Base-by-base conservation (phyloP, 2,329 filamentous ascomycete species). In the Fusarium tricinctum region DNA sequence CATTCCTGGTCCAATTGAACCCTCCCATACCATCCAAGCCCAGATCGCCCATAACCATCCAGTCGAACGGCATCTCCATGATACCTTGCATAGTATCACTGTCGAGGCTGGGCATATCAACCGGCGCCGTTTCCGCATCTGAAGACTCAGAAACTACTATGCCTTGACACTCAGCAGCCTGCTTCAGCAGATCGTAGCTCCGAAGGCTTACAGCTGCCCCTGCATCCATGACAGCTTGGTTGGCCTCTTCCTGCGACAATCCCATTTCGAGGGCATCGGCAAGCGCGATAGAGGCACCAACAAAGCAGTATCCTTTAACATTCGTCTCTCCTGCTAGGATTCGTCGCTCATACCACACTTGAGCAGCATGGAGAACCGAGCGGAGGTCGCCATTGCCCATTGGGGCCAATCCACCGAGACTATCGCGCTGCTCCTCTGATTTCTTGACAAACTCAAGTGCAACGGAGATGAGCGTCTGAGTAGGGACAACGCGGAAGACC, bases 401-500 rank as follows among this genome's bases (percentile, higher is more conserved):
- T 2, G 78, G 72, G 5, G 76, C 63, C 6, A 75, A 58, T 23
- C 71, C 76, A 8, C 72, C 76, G 10, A 76, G 71, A 28, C 72
- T 76, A 26, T 69, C 73, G 2, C 58, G 73, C 54, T 82, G 79
- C 46, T 84, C 83, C 43, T 82, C 78, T 7, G 81, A 78, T 63
- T 82, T 80, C 67, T 81, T 77, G 39, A 84, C 72, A 5, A 86
- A 77, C 63, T 88, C 85, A 7, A 84, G 72, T 23, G 77, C 79
- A 9, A 87, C 75, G 1, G 80, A 80, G 49, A 83, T 78, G 3
- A 81, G 72, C 1, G 77, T 77, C 54, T 83, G 79, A 4, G 78
- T 73, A 0, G 79, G 76, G 0, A 83, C 73, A 5, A 81, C 80
- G 7, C 82, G 81, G 54, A 83, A 84, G 5, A 81, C 72, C 1